Base-by-base conservation (phyloP, 805 yeast genomes). In the Starmerella sp. region DNA sequence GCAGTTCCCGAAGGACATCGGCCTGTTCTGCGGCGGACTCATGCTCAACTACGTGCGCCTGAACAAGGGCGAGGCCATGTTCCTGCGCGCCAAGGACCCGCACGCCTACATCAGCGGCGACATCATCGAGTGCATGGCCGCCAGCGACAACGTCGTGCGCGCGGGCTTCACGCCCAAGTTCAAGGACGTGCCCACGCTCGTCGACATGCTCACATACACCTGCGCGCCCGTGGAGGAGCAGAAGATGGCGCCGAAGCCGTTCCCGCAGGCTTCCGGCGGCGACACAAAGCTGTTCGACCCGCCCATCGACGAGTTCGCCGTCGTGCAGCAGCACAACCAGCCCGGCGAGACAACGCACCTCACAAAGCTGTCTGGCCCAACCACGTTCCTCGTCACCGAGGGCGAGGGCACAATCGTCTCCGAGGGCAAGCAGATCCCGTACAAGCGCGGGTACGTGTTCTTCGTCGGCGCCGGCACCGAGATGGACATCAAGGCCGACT, bases 121-220 rank as follows among this genome's bases (percentile, higher is more conserved):
- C 70, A 93, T 93, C 63, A 90, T 93, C 66, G 99, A 93, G 75
- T 93, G 98, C 75, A 93, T 93, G 99, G 98, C 98, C 44, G 97
- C 98, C 8, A 84, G 95, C 42, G 99, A 93, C 70, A 93, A 93
- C 66, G 99, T 93, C 55, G 97, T 93, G 50, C 81, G 99, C 70
- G 95, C 97, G 4, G 99, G 98, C 13, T 93, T 93, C 76, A 93
- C 99, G n/a, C 98, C 99, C 59, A 93, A 93, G 71, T 93, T 91
- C 75, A 93, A 91, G 73, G 99, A 93, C 70, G 97, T 93, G 57
- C 72, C 82, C 56, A 88, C 85, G 65, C 79, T 93, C 67, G 97
- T 93, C 45, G 80, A 78, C 53, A 87, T 87, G 93, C 80, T 93
- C 69, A 90, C 96, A 3, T 93, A 91, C 69, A 77, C 86, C 31